Evolutionary conservation across 1,284 basidiomycete species (phyloP).

Genomic region (Ceratobasidium papillatum): DNA sequence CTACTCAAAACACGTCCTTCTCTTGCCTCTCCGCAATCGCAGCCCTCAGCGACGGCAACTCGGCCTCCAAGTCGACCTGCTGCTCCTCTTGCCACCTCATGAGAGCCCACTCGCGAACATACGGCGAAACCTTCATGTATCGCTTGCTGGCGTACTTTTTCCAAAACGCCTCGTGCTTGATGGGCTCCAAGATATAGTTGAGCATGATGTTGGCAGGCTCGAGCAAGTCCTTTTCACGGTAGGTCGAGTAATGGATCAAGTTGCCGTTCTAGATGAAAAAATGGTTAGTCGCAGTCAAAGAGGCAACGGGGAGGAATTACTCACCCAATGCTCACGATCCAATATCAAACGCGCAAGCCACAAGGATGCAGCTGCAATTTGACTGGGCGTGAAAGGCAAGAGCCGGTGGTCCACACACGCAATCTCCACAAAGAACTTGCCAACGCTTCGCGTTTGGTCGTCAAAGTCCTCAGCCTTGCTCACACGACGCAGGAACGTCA

Average conservation of each 20-base stretch:
- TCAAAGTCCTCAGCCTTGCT: constrained; percentile 98
- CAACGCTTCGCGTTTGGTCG: constrained; percentile 83
- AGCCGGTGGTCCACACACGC: constrained; percentile 87
- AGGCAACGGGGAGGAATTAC: constrained; percentile 48
- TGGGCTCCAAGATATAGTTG: constrained; percentile 84
- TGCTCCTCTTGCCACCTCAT: constrained; percentile 40
- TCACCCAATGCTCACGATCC: constrained; percentile 85
- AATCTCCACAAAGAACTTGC: constrained; percentile 94
- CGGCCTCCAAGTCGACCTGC: constrained; percentile 34
- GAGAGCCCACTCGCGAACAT: constrained; percentile 44
- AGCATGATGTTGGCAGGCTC: constrained; percentile 93
- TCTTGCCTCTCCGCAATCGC: constrained; percentile 35
- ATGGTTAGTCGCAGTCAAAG: constrained; percentile 38
- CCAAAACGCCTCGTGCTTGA: constrained; percentile 78
- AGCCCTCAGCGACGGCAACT: constrained; percentile 31
- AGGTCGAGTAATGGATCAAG: constrained; percentile 91
- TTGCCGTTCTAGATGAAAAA: constrained; percentile 71
- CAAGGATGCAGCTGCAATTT: constrained; percentile 87
- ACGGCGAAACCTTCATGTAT: constrained; percentile 76
- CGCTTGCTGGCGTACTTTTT: constrained; percentile 87
- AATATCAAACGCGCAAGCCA: constrained; percentile 92
- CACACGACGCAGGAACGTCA: constrained; percentile 90
- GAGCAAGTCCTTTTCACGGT: constrained; percentile 83
- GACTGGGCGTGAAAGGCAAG: constrained; percentile 81
- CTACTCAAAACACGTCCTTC: constrained; percentile 31